Evolutionary conservation across 1,284 basidiomycete genomes (phyloP).

Genomic region (Cutaneotrichosporon mucoides): DNA sequence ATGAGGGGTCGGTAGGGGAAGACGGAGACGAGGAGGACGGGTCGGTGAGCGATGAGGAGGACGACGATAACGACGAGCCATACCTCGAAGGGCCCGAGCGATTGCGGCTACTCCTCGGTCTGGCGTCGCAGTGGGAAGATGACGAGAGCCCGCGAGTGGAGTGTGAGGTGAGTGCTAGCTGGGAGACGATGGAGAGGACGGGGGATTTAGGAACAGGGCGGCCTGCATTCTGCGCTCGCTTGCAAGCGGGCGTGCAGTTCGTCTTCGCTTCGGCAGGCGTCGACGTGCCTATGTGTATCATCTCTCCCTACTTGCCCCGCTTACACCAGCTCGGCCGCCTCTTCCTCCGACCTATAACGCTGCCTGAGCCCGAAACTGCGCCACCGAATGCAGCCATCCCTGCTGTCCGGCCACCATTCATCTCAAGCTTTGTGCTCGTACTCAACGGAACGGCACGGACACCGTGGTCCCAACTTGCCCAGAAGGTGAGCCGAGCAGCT

Average conservation of each 20-base stretch:
- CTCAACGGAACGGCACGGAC: conserved; percentile 30
- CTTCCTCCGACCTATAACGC: conserved; percentile 20
- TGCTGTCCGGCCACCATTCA: conserved; percentile 8
- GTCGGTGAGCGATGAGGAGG: not conserved
- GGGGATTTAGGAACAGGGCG: no score
- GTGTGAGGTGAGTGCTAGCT: conserved; percentile 29
- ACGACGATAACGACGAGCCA: conserved; percentile 23
- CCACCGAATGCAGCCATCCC: conserved; percentile 15
- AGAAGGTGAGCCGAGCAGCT: conserved; percentile 23
- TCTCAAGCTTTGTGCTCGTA: conserved; percentile 24
- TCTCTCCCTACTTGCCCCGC: not conserved
- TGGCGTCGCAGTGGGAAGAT: conserved; percentile 38
- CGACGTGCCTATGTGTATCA: no score
- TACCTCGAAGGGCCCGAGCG: conserved; percentile 38
- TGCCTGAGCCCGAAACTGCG: conserved; percentile 18
- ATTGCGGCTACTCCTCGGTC: conserved; percentile 32
- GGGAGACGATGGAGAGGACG: not conserved
- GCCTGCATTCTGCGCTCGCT: no score
- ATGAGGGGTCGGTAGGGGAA: conserved; percentile 4
- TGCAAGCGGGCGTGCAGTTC: no score
- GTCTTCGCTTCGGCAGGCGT: no score
- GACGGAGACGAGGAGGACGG: conserved; percentile 13
- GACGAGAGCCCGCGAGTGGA: conserved; percentile 35
- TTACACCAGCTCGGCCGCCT: conserved; percentile 27
- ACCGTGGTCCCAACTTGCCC: conserved; percentile 25